Percentiles rank a stretch among this genome's conserved stretches.
Conservation (phyloP, 2,329 filamentous ascomycete genomes). For the Aspergillus fischeri region DNA sequence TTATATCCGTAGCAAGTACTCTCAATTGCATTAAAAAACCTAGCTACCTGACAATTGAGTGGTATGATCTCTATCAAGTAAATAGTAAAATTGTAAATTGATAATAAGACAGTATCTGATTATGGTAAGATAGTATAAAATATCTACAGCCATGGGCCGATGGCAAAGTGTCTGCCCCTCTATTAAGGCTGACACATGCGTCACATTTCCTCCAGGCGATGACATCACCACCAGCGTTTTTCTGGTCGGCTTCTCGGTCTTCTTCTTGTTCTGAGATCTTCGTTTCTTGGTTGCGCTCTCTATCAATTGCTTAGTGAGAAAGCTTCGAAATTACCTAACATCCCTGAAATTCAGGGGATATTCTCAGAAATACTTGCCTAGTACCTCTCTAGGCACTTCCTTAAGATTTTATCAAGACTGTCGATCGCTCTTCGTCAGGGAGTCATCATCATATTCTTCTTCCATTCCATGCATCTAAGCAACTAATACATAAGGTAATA, state of each 20-base stretch:
- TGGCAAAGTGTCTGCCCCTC: background rate
- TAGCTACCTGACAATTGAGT: background rate
- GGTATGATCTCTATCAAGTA: background rate
- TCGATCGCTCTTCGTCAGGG: background rate
- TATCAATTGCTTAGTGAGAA: too few species aligned
- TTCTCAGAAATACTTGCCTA: background rate
- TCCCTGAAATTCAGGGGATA: background rate
- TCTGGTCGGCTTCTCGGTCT: too few species aligned
- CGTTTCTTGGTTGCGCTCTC: background rate
- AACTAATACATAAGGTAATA: too few species aligned
- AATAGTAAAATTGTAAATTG: background rate
- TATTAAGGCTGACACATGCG: background rate
- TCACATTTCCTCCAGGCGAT: background rate
- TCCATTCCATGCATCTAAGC: too few species aligned
- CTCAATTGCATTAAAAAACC: too few species aligned
- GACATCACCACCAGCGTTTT: background rate
- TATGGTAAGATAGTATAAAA: too few species aligned
- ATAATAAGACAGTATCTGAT: too few species aligned
- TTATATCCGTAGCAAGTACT: too few species aligned
- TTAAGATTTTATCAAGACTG: too few species aligned
- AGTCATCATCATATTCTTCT: background rate
- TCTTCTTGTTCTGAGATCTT: background rate
- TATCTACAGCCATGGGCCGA: too few species aligned
- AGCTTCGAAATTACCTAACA: too few species aligned
- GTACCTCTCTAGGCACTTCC: too few species aligned